phyloP scores from a whole-genome alignment of 129 eudicot species.

The Chrysanthemum makinoi region DNA sequence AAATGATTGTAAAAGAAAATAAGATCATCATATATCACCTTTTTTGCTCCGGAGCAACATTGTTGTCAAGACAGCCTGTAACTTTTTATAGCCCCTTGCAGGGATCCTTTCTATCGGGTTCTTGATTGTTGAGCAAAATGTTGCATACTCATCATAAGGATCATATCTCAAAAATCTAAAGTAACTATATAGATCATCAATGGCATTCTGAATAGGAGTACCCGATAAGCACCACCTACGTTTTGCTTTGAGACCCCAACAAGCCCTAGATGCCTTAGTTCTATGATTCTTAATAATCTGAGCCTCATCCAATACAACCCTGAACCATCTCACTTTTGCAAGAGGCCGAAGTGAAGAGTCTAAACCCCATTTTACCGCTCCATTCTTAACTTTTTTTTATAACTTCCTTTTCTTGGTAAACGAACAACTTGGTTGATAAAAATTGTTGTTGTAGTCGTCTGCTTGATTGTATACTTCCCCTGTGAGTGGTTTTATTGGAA shows the following conservation, averaged over 20 bases:
- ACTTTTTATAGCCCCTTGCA: constrained; percentile 65
- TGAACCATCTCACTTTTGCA: constrained; percentile 90
- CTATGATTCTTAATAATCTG: constrained; percentile 89
- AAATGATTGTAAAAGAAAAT: too few species aligned
- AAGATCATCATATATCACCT: constrained; percentile 35
- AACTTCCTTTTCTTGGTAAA: constrained; percentile 61
- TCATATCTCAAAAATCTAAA: constrained; percentile 91
- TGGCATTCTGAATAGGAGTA: constrained; percentile 94
- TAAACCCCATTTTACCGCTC: constrained; percentile 42
- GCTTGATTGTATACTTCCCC: constrained; percentile 63
- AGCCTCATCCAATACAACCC: constrained; percentile 97
- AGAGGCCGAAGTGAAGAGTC: constrained; percentile 73
- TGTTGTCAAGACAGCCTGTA: constrained; percentile 93
- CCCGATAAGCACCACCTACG: constrained; percentile 99
- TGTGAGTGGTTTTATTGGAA: constrained; percentile 77
- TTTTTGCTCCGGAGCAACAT: constrained; percentile 95
- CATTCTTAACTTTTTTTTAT: constrained; percentile 52
- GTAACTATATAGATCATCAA: constrained; percentile 97
- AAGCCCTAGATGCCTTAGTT: constrained; percentile 95
- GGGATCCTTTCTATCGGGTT: constrained; percentile 61
- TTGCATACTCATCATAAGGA: constrained; percentile 65
- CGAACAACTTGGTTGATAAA: constrained; percentile 28
- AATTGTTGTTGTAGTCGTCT: constrained; percentile 35
- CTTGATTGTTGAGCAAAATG: constrained; percentile 64
- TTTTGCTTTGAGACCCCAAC: constrained; percentile 99